Conservation (phyloP, 306 rosid species). For the Pueraria montana region DNA sequence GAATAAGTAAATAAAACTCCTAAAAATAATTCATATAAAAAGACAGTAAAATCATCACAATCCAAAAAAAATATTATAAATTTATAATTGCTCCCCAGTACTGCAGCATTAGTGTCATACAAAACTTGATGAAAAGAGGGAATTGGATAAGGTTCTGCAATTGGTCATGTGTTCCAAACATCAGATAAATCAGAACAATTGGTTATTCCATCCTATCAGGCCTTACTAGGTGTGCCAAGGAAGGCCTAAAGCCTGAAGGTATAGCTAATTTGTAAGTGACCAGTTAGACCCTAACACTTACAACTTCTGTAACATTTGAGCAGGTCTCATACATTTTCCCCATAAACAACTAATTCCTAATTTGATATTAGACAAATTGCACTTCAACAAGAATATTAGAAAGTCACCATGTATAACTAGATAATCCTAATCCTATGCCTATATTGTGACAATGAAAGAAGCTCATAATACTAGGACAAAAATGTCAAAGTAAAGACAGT, state of each 20-base stretch:
- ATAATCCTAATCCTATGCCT: constrained; percentile 12
- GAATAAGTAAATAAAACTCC: not conserved
- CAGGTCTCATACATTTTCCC: constrained; percentile 7
- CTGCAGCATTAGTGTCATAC: not conserved
- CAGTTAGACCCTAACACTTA: constrained; percentile 15
- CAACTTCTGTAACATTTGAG: constrained; percentile 9
- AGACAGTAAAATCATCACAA: not conserved
- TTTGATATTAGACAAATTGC: constrained; percentile 1
- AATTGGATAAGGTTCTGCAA: not conserved
- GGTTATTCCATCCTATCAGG: not conserved
- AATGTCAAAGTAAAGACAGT: constrained; percentile 16
- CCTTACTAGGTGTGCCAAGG: not conserved
- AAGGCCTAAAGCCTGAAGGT: constrained; percentile 3
- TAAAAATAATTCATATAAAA: not conserved
- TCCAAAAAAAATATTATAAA: not conserved
- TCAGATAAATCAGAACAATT: not conserved
- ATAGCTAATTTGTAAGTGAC: not conserved
- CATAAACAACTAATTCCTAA: not conserved
- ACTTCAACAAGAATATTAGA: constrained; percentile 7
- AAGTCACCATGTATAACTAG: constrained; percentile 16
- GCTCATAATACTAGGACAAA: not conserved
- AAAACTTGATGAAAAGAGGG: not conserved
- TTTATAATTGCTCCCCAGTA: not conserved
- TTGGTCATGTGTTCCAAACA: not conserved
- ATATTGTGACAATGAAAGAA: not conserved